phyloP scores from a whole-genome alignment of 2,329 filamentous ascomycete genomes.

The Aureobasidium sp. region DNA sequence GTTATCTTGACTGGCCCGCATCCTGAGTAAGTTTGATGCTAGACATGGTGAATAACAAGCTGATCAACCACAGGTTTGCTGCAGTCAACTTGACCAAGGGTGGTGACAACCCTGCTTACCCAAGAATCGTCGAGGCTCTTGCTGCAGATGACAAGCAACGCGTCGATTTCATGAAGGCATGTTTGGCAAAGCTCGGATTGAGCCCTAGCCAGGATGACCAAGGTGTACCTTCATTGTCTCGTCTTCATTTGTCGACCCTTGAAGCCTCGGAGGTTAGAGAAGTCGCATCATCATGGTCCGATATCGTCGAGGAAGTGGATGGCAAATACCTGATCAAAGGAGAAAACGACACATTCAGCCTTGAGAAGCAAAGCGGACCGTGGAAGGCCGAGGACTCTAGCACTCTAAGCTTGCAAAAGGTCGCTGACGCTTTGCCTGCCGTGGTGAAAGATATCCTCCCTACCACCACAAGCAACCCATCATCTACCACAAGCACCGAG shows the following conservation, averaged over 20 bases:
- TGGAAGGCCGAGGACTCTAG: constrained; percentile 25
- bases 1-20: constrained; percentile 81
- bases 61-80: constrained; percentile 59
- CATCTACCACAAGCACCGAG: background rate
- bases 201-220: constrained; percentile 63
- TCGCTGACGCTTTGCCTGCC: constrained; percentile 27
- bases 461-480: background rate
- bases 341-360: constrained; percentile 74
- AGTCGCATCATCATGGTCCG: constrained; percentile 58
- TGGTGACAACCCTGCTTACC: constrained; percentile 59
- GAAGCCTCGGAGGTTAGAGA: constrained; percentile 58
- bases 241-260: constrained; percentile 70
- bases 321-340: constrained; percentile 67
- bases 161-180: constrained; percentile 68
- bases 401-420: constrained; percentile 21
- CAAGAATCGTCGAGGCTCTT: constrained; percentile 60
- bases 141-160: constrained; percentile 63
- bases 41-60: constrained; percentile 12
- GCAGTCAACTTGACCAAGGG: constrained; percentile 67
- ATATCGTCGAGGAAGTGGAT: constrained; percentile 49
- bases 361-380: constrained; percentile 52
- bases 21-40: constrained; percentile 62
- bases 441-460: constrained; percentile 21
- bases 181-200: constrained; percentile 74
- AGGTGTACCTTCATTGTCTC: constrained; percentile 70